Percentiles rank a stretch among this genome's conserved stretches.
These are phyloP conservation scores for Monilinia fructigena DNA, from an alignment of 2,329 filamentous ascomycete genomes.

Conservation along the genomic window DNA sequence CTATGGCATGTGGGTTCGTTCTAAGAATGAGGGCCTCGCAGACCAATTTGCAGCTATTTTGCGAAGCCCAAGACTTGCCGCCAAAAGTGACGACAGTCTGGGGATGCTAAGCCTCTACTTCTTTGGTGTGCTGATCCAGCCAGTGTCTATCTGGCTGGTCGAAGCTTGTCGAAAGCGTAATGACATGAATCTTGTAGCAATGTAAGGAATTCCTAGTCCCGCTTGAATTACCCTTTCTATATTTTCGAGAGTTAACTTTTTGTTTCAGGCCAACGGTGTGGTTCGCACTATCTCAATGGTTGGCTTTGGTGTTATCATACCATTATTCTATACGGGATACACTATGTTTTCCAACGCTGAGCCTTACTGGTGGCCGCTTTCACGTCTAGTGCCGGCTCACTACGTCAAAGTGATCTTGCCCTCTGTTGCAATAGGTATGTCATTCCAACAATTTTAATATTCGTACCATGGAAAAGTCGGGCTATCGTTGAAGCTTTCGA, in stretches of 20 bases:
- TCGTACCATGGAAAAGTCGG: neutral
- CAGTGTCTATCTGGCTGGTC: neutral
- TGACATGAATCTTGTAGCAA: conserved; percentile 16
- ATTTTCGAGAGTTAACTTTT: neutral
- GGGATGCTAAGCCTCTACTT: neutral
- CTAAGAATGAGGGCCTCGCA: neutral
- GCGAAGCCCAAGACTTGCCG: neutral
- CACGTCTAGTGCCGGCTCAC: conserved; percentile 11
- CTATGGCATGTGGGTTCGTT: conserved; percentile 15
- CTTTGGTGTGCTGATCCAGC: conserved; percentile 2
- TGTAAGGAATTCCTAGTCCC: neutral
- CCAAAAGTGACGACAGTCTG: neutral
- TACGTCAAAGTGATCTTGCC: conserved; percentile 11
- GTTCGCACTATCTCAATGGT: conserved; percentile 5
- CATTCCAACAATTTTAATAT: neutral
- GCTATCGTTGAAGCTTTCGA: neutral
- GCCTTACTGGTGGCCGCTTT: conserved; percentile 17
- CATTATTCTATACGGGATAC: neutral
- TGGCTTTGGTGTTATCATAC: conserved; percentile 5
- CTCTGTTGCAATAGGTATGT: neutral
- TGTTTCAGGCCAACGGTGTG: conserved; percentile 7
- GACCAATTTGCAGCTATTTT: neutral
- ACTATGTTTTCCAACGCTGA: conserved; percentile 13
- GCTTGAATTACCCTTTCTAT: no score
- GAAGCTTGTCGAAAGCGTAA: conserved; percentile 16